Evolutionary conservation across 202 grass and related monocot species (phyloP), one percentile per base, ranked within the genome.

Genomic region (Setaria italica): DNA sequence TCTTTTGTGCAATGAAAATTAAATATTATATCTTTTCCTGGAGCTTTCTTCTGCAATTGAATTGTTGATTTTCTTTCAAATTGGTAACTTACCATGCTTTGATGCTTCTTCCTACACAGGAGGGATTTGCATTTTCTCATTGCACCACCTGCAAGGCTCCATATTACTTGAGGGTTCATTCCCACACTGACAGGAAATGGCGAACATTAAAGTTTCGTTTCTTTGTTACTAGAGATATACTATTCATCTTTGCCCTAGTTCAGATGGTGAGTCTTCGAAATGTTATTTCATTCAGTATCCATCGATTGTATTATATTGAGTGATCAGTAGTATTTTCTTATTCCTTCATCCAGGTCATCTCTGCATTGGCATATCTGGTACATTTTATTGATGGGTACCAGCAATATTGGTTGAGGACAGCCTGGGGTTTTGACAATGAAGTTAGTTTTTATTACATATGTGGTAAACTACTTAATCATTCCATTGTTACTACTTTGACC

Each of bases 401-500:
- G 65, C 92, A 99, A 85, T 92, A 89, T 85, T 99, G 92, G 97
- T 83, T 99, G 83, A 93, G 92, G 69, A 80, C 83, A 37, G 80
- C 97, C 58, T 99, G 97, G 94, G 83, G 90, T 80, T 99, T 99
- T 75, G 97, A 99, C 83, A 92, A 89, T 67, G 92, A 94, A 92
- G 83, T 99, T 88, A 99, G 92, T 88, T 99, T 99, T 83, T 99
- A 99, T 91, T 99, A 99, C 71, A 92, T 97, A 88, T 99, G 97
- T 87, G 97, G 97, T 99, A 94, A 91, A 85, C 42, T 37, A 77
- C 82, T 80, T 64, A 59, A 59, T 58, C 76, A 59, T 82, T 77
- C 11, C 62, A 57, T 69, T 87, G n/a, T 85, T 81, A 77, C 79
- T 65, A 30, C 17, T 50, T 81, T 47, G 57, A 87, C 51, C 17